A percentile compares a stretch with the other conserved stretches of the same genome.
phyloP scores from a whole-genome alignment of 2,329 filamentous ascomycete genomes.

The Xylaria sp. region DNA sequence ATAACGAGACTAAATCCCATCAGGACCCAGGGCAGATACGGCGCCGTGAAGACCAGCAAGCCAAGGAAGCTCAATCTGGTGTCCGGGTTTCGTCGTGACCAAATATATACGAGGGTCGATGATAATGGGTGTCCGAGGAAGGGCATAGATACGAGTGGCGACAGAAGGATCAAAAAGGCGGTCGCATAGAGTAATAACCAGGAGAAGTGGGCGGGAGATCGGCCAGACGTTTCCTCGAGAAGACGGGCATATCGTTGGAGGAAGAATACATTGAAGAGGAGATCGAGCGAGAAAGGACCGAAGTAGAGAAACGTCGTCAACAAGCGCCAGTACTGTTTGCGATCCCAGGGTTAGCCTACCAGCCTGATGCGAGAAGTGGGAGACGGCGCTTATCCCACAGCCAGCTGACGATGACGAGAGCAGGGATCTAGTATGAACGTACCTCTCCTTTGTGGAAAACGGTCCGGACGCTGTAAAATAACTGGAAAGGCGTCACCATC shows the following conservation, averaged over 20 bases:
- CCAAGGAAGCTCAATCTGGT: constrained; percentile 85
- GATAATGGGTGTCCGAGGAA: constrained; percentile 93
- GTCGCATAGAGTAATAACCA: constrained; percentile 89
- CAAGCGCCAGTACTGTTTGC: constrained; percentile 83
- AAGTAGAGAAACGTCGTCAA: constrained; percentile 96
- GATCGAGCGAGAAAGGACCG: constrained; percentile 85
- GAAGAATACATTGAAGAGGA: constrained; percentile 98
- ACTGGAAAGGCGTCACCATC: constrained; percentile 85
- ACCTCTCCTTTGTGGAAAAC: constrained; percentile 93
- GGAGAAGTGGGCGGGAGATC: constrained; percentile 87
- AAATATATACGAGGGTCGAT: constrained; percentile 94
- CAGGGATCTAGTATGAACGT: constrained; percentile 29
- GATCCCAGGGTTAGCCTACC: constrained; percentile 13
- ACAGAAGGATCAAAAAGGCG: constrained; percentile 70
- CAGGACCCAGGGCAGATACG: constrained; percentile 92
- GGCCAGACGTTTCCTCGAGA: constrained; percentile 88
- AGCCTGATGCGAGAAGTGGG: neutral
- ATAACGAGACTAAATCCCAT: constrained; percentile 90
- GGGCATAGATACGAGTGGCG: constrained; percentile 82
- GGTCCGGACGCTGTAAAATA: constrained; percentile 92
- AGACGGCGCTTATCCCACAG: neutral
- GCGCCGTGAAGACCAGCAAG: constrained; percentile 83
- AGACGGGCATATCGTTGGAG: constrained; percentile 93
- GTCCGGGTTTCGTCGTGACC: constrained; percentile 91
- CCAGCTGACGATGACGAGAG: neutral